A percentile compares a stretch with the other conserved stretches of the same genome.
Evolutionary conservation across 805 yeast species (phyloP).

Genomic region (Teunomyces kruisii): DNA sequence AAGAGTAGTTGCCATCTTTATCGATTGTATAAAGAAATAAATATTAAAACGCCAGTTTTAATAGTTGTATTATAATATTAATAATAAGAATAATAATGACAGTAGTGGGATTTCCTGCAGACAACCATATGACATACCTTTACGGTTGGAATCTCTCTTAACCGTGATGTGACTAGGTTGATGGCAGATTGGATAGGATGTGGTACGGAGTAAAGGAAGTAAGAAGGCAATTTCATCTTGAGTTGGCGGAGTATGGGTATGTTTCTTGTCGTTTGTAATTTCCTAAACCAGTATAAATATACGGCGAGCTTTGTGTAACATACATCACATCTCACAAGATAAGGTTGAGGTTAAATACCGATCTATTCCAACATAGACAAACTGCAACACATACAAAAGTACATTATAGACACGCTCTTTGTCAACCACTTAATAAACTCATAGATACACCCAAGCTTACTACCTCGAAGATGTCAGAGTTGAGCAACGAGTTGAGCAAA

Average conservation of each 20-base stretch:
- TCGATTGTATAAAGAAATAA: constrained; percentile 3
- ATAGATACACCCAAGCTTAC: background rate
- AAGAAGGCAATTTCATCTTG: too few relatives aligned
- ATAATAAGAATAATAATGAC: background rate
- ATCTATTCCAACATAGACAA: too few relatives aligned
- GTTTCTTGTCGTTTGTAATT: too few relatives aligned
- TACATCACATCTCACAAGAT: background rate
- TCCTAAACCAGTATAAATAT: background rate
- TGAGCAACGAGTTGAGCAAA: background rate
- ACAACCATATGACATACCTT: background rate
- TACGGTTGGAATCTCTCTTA: too few relatives aligned
- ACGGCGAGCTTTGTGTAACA: constrained; percentile 2
- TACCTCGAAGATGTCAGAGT: background rate
- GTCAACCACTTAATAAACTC: background rate
- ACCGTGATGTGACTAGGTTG: background rate
- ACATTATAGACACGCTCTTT: background rate
- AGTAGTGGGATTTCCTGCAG: background rate
- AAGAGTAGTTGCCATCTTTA: constrained; percentile 45
- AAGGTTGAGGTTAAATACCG: background rate
- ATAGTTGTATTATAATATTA: background rate
- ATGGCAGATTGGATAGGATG: too few relatives aligned
- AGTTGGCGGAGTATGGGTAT: too few relatives aligned
- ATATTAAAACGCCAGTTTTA: constrained; percentile 2
- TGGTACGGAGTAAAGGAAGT: too few relatives aligned
- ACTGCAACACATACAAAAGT: background rate